Percentiles rank a stretch among this genome's conserved stretches.
phyloP scores from a whole-genome alignment of 345 rosid genomes.

The Firmiana major region DNA sequence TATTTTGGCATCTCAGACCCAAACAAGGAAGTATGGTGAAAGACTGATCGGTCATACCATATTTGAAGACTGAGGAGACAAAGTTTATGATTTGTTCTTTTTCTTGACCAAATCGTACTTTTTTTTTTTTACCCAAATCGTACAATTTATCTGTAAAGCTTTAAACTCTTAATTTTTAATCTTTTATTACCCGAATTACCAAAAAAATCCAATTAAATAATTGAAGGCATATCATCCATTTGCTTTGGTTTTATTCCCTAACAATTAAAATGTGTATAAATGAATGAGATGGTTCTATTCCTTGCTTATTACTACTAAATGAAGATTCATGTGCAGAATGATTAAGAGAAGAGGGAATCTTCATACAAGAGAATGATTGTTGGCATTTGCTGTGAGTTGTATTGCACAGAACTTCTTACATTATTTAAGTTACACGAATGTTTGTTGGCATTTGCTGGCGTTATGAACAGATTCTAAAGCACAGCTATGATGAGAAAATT shows the following conservation, averaged over 20 bases:
- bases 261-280: too few relatives aligned
- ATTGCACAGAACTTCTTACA: background rate
- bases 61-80: background rate
- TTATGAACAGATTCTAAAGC: background rate
- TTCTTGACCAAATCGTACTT: too few relatives aligned
- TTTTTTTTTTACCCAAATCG: too few relatives aligned
- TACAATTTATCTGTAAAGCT: too few relatives aligned
- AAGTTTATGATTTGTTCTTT: too few relatives aligned
- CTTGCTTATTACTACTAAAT: background rate
- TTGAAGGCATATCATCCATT: too few relatives aligned
- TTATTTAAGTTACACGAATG: background rate
- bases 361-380: background rate
- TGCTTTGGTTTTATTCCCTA: too few relatives aligned
- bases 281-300: background rate
- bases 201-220: too few relatives aligned
- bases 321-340: background rate
- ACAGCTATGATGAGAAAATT: background rate
- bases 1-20: background rate
- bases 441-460: constrained; percentile 5
- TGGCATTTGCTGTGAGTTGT: constrained; percentile 8
- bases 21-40: background rate
- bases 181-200: too few relatives aligned
- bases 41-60: background rate
- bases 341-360: background rate
- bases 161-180: too few relatives aligned